Evolutionary conservation across 306 rosid genomes (phyloP), one percentile per base, ranked within the genome.

Genomic region (Cicer chorassanicum): DNA sequence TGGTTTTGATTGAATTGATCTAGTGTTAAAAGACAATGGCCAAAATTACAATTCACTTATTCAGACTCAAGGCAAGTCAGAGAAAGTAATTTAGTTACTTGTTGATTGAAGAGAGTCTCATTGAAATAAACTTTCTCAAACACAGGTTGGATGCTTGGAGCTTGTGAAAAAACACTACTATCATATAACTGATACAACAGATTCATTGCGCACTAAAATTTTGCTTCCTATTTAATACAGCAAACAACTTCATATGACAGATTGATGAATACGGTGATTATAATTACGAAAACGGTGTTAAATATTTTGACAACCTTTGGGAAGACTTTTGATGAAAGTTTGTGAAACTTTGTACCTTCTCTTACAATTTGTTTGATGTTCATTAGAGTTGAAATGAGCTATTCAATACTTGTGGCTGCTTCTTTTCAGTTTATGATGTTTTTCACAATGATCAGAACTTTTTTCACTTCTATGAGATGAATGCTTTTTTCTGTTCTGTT

Each of bases 401-500:
- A 76, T 65, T 48, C 73, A 74, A 65, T 60, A 80, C 72, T 65
- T 81, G 73, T 63, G 65, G 72, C 82, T 53, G 40, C 63, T 63
- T 79, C 65, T 77, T 14, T 79, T 78, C 45, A 59, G 49, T 41
- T 66, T 57, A 6, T 36, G 56, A 72, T 78, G 83, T 57, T 63
- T 70, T 44, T 60, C 70, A 57, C 46, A 29, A 70, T 55, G 63
- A 29, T 83, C 83, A 19, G 75, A 75, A 51, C 78, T 44, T 40
- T 41, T 80, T 67, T 56, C 70, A 70, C 80, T 79, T 78, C 19
- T 78, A 19, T 36, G 46, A 66, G 73, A 54, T 24, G 72, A 44
- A 66, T 45, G 72, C 10, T 21, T 73, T 29, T 49, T 74, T 18
- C 75, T 81, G 12, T 83, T 81, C 53, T 75, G 69, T 75, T 76